Percentiles rank a stretch among this genome's conserved stretches.
Conservation (phyloP, 345 rosid species). For the Eucalyptus guilfoylei region DNA sequence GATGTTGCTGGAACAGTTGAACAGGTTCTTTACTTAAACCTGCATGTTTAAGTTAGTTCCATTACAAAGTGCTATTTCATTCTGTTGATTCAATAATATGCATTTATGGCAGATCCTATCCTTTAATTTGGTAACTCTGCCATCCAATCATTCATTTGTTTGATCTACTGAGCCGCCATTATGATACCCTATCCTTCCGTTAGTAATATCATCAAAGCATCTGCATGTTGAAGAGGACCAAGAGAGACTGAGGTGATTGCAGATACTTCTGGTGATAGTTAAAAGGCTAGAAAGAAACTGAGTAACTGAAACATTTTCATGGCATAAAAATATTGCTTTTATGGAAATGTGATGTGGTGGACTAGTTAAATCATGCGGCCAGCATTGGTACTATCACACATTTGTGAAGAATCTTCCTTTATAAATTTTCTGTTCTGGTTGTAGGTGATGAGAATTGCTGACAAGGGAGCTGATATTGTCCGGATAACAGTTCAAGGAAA, state of each 20-base stretch:
- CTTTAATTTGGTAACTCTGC: neutral
- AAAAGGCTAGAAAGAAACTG: neutral
- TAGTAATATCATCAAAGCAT: neutral
- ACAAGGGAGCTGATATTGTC: slow-evolving; percentile 85
- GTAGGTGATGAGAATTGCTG: slow-evolving; percentile 94
- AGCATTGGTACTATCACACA: neutral
- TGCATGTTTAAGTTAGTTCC: neutral
- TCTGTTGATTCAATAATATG: neutral
- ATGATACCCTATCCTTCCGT: neutral
- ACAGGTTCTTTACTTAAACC: slow-evolving; percentile 31
- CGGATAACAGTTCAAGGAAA: slow-evolving; percentile 98
- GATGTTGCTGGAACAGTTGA: slow-evolving; percentile 91
- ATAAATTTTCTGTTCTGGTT: neutral
- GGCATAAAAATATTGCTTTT: neutral
- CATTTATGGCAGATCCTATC: neutral
- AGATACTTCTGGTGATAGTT: neutral
- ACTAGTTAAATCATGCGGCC: neutral
- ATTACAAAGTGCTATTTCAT: neutral
- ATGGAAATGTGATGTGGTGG: neutral
- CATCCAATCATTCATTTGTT: neutral
- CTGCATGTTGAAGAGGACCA: neutral
- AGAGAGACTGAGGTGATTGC: neutral
- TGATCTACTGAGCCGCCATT: neutral
- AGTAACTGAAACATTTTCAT: neutral
- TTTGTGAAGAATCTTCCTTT: neutral